phyloP scores from a whole-genome alignment of 1,284 basidiomycete genomes.

The Marasmius tenuissimus region DNA sequence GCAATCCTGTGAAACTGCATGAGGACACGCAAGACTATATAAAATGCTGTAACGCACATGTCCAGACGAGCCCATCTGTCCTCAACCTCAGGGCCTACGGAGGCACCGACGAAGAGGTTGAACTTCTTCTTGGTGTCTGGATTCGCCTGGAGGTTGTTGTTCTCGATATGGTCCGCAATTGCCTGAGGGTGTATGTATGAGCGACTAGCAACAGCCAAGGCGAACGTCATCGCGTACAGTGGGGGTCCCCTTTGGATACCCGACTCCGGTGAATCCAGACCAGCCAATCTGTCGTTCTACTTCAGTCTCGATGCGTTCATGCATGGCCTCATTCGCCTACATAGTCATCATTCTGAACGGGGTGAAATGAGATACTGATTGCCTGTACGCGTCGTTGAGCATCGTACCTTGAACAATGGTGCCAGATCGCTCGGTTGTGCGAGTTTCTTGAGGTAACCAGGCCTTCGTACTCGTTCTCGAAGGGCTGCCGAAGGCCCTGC shows the following conservation, averaged over 20 bases:
- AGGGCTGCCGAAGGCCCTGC: constrained; percentile 31
- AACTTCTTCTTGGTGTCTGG: constrained; percentile 47
- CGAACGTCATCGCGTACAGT: constrained; percentile 27
- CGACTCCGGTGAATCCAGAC: constrained; percentile 51
- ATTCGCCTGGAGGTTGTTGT: constrained; percentile 41
- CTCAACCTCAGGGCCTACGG: constrained; percentile 47
- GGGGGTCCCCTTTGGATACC: constrained; percentile 48
- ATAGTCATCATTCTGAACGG: constrained; percentile 41
- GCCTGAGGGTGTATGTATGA: constrained; percentile 25
- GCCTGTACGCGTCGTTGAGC: neutral
- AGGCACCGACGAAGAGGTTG: constrained; percentile 52
- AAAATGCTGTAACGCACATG: constrained; percentile 30
- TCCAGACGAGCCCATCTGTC: constrained; percentile 47
- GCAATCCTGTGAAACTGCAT: constrained; percentile 36
- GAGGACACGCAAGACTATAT: neutral
- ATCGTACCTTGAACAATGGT: constrained; percentile 42
- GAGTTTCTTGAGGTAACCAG: constrained; percentile 37
- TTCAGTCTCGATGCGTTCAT: neutral
- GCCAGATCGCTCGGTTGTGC: constrained; percentile 38
- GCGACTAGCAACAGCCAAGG: neutral
- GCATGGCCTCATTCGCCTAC: constrained; percentile 23
- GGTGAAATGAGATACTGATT: neutral
- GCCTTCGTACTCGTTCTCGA: constrained; percentile 39
- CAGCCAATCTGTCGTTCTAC: constrained; percentile 39
- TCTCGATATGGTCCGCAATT: constrained; percentile 48